Base-by-base conservation (phyloP, 1,284 basidiomycete genomes). In the Microbotryum intermedium region DNA sequence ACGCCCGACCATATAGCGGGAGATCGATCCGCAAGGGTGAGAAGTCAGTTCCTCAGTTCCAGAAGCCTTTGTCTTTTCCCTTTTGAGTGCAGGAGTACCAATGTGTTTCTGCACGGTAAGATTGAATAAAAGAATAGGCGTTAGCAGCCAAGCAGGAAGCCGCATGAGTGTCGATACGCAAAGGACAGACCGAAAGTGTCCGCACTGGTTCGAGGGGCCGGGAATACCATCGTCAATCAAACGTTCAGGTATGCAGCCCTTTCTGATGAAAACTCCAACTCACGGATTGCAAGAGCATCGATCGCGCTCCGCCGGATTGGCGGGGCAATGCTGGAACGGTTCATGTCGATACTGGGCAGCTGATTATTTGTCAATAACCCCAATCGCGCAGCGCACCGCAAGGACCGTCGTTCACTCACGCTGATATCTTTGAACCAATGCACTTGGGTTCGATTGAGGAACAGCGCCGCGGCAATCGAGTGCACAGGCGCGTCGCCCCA, bases 401-500 rank as follows among this genome's bases (percentile, higher is more conserved):
- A 59, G 55, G 13, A 54, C 57, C 7, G 28, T 49, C 45, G 60
- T 58, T 21, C 21, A 54, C 45, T 64, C 57, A 6, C 69, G 46
- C 64, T 68, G 28, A 70, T 65, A 45, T 72, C 70, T 23, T 60
- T 39, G 54, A 70, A 72, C 50, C 62, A 68, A 54, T 70, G 69
- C 6, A 70, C 34, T 53, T 88, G 82, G 60, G 85, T 80, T 73
- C 81, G 84, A 54, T 77, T 72, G 2, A 63, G 46, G 69, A 91
- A 88, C 25, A 90, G 73, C 0, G 85, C 81, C 0, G 82, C 86
- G 2, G 85, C 89, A 59, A 91, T 88, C 55, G 84, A 86, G 70
- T 90, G 88, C 9, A 91, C 81, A 4, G 88, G 90, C 9, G 90
- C 90, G 72, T 91, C 89, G 55, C 89, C 88, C 87, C 86, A 88